Base-by-base conservation (phyloP, 1,139 yeast species). In the Magnusiomyces ingens region DNA sequence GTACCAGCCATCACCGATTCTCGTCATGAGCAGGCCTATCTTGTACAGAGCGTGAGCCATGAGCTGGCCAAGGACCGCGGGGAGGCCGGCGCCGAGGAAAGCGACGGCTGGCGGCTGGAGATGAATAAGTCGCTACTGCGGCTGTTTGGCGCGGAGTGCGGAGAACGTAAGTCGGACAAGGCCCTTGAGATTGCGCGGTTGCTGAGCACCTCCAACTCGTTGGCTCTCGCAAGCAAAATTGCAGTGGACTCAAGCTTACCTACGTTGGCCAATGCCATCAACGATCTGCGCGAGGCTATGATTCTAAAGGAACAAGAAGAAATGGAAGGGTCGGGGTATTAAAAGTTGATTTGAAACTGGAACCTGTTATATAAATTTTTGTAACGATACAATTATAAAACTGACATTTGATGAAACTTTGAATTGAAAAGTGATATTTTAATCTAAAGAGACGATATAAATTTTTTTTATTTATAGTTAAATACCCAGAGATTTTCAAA, bases 201-300 rank as follows among this genome's bases (percentile, higher is more conserved):
- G 64, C 75, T 93, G 62, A 80, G 81, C 61, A 84, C 82, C 58
- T 91, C 85, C 58, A 82, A 85, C 60, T 95, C 96, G 4, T 72
- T 91, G 58, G 78, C 78, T 55, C 96, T 96, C 0, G 96, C 97
- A 1, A 74, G 80, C 22, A 85, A 85, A 69, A 86, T 93, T 55
- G 88, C 96, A 0, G 86, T 86, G 62, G 78, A 96, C 60, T 81
- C 86, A 64, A 90, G 85, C 53, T 75, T 84, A 65, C 70, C 77
- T 42, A 73, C 76, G 8, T 72, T 93, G 61, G 90, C 89, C 1
- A 80, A 78, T 55, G 81, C 80, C 64, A 83, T 91, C 55, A 81
- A 79, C 55, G 79, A 80, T 59, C 69, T 85, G 49, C 75, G 90
- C 62, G 94, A 85, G n/a, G 17, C n/a, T n/a, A 46, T 40, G 43